Evolutionary conservation across 1,284 basidiomycete species (phyloP).

Genomic region (Sphagnurus paluster): DNA sequence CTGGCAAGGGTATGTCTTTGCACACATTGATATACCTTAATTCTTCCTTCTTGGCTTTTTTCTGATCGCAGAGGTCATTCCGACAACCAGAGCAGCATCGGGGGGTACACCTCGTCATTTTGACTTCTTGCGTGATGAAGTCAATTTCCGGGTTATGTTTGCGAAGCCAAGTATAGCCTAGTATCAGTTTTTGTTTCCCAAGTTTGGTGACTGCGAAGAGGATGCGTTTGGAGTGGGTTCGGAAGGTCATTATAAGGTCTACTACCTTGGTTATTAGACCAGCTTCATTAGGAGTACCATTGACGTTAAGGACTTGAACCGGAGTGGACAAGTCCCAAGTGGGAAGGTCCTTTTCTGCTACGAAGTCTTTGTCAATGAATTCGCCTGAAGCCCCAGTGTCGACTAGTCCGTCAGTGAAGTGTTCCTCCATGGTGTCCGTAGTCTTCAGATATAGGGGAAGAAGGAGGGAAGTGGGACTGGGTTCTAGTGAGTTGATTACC

Average conservation of each 20-base stretch:
- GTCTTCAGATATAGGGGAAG: conserved; percentile 10
- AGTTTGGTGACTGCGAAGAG: conserved; percentile 24
- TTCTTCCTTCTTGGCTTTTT: background rate
- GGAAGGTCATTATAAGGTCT: conserved; percentile 14
- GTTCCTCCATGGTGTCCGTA: conserved; percentile 12
- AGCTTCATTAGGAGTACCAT: conserved; percentile 23
- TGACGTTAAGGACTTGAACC: conserved; percentile 25
- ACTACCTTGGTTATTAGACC: conserved; percentile 19
- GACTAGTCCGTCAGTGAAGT: conserved; percentile 1
- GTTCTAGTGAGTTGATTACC: background rate
- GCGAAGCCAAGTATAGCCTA: conserved; percentile 27
- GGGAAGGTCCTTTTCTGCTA: conserved; percentile 11
- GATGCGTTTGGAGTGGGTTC: conserved; percentile 19
- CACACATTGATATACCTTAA: background rate
- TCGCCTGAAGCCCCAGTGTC: conserved; percentile 21
- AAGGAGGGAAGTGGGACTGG: background rate
- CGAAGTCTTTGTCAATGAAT: conserved; percentile 19
- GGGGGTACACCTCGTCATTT: conserved; percentile 25
- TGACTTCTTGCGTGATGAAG: conserved; percentile 23
- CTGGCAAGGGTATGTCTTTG: background rate
- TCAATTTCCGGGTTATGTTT: conserved; percentile 30
- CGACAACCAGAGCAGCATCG: background rate
- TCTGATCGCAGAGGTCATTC: background rate
- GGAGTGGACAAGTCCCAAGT: conserved; percentile 12
- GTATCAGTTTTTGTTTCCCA: conserved; percentile 24